Evolutionary conservation across 2,329 filamentous ascomycete genomes (phyloP).

Genomic region (Phyllosticta ampelicida): DNA sequence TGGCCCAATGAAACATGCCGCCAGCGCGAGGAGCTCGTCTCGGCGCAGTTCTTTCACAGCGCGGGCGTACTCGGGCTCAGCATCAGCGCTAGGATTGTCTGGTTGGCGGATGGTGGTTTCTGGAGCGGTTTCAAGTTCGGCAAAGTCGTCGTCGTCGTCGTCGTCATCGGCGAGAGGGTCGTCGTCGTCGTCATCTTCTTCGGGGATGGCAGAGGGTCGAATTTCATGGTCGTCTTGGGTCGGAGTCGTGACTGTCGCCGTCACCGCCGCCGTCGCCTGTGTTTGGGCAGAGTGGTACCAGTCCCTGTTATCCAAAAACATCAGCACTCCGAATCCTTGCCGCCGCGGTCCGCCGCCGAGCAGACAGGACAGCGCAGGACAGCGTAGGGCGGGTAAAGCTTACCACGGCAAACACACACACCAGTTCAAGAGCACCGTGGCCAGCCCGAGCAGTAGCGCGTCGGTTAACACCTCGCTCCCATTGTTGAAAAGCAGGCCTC

Average conservation of each 20-base stretch:
- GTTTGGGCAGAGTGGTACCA: conserved; percentile 43
- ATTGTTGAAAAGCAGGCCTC: conserved; percentile 73
- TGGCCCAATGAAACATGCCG: conserved; percentile 70
- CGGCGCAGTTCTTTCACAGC: conserved; percentile 55
- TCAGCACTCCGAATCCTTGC: background rate
- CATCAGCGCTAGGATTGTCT: background rate
- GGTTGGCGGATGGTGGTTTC: background rate
- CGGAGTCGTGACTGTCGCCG: conserved; percentile 8
- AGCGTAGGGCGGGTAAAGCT: conserved; percentile 17
- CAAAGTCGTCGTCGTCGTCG: background rate
- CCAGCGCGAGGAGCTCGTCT: conserved; percentile 64
- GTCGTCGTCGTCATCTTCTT: conserved; percentile 20
- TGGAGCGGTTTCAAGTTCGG: conserved; percentile 1
- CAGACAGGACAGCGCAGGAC: no score
- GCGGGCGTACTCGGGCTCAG: conserved; percentile 21
- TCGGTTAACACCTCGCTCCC: conserved; percentile 78
- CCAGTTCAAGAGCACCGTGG: conserved; percentile 84
- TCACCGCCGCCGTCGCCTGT: background rate
- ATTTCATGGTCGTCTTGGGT: background rate
- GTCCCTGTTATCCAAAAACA: conserved; percentile 25
- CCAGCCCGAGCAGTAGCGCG: conserved; percentile 66
- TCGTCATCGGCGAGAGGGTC: conserved; percentile 10
- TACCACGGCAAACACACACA: conserved; percentile 84
- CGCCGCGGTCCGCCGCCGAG: background rate
- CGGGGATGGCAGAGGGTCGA: conserved; percentile 14